Evolutionary conservation across 2,329 filamentous ascomycete species (phyloP).

Genomic region (Hypoxylon rubiginosum): DNA sequence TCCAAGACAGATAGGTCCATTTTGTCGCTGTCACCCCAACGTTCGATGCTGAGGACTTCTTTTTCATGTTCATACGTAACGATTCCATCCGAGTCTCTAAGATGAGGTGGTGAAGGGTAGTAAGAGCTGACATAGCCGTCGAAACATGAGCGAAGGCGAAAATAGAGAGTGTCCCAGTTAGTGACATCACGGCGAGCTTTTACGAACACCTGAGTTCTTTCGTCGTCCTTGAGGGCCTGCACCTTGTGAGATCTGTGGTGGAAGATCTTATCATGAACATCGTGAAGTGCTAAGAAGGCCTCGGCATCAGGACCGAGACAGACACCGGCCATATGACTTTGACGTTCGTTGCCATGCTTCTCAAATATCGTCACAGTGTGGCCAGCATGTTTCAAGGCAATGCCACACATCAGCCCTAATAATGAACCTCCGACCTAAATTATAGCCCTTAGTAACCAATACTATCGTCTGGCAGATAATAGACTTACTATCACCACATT

Average conservation of each 20-base stretch:
- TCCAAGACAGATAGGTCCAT: no score
- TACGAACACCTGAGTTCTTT: conserved; percentile 1
- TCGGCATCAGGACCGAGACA: conserved; percentile 19
- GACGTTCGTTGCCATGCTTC: conserved; percentile 20
- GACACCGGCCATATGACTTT: conserved; percentile 35
- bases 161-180: conserved; percentile 34
- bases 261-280: conserved; percentile 7
- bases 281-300: conserved; percentile 14
- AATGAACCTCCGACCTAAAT: conserved; percentile 34
- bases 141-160: conserved; percentile 32
- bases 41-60: no score
- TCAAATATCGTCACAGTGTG: conserved; percentile 26
- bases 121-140: conserved; percentile 24
- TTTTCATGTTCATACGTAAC: conserved; percentile 1
- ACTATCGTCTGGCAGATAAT: not conserved
- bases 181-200: conserved; percentile 17
- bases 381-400: conserved; percentile 31
- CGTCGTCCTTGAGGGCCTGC: conserved; percentile 8
- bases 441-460: no score
- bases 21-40: no score
- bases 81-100: conserved; percentile 4
- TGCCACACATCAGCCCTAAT: conserved; percentile 36
- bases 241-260: conserved; percentile 5
- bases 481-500: not conserved
- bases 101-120: conserved; percentile 11